Base-by-base conservation (phyloP, 1,284 basidiomycete genomes). In the Heimioporus retisporus region DNA sequence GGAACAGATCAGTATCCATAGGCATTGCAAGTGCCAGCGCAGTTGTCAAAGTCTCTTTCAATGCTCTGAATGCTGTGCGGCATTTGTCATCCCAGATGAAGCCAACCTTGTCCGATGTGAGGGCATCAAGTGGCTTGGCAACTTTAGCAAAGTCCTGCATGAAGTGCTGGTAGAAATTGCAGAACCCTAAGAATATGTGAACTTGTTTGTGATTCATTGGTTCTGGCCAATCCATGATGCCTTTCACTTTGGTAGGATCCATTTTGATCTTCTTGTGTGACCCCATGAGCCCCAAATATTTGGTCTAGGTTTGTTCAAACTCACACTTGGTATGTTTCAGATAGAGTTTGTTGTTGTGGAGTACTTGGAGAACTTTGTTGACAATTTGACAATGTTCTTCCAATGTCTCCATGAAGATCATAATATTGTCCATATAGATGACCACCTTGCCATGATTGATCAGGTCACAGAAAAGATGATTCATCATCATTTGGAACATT, bases 101-200 rank as follows among this genome's bases (percentile, higher is more conserved):
- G 0, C 43, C 50, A n/a, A 46, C 18, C 25, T 68, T 66, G 0
- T 35, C 4, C 18, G 2, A 60, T 0, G 76, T 79, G 0, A 82
- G 70, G 1, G 66, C 55, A 48, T 69, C 64, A 0, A 87, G 67
- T 0, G 44, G 61, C 3, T 1, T 79, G 80, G 77, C 72, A 7
- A 82, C 73, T 2, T 72, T 59, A 0, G 81, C 72, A 61, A 80
- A 86, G 13, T 76, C 64, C 2, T 23, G 2, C 18, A 88, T 82
- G 65, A 87, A 88, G 0, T 73, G 61, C 0, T 79, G 58, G 58
- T 86, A 88, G 69, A 82, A 86, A 65, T 83, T 83, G 10, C 14
- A 1, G 15, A 55, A 55, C 1, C 28, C 28, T 3, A 55, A 31
- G 31, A 55, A 55, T 16, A 10, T 13, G 7, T 21, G 31, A 1